Conservation (phyloP, 225 moss, liverwort and hornwort species). For the Climacium dendroides region DNA sequence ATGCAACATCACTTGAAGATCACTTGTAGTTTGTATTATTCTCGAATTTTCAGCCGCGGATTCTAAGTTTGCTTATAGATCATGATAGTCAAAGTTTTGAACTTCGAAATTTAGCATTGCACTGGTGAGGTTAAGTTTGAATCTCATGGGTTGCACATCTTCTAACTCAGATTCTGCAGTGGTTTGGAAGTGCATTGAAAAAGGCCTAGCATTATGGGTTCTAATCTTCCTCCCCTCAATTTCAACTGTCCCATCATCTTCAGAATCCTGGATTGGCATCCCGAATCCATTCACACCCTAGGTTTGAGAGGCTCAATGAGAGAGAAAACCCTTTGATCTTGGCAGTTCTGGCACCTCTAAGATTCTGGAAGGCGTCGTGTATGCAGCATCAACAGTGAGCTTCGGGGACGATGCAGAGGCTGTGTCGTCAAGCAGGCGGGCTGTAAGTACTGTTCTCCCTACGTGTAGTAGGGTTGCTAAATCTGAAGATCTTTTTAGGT, state of each 20-base stretch:
- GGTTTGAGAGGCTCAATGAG: slow-evolving; percentile 8
- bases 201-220: neutral
- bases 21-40: neutral
- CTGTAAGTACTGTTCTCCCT: slow-evolving; percentile 21
- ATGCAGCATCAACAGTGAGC: slow-evolving; percentile 32
- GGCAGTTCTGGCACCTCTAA: slow-evolving; percentile 25
- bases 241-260: neutral
- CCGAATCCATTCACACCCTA: neutral
- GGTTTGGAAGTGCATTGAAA: neutral
- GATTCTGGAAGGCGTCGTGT: slow-evolving; percentile 24
- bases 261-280: neutral
- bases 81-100: neutral
- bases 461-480: neutral
- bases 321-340: neutral
- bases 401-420: slow-evolving; percentile 23
- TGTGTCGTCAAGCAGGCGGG: slow-evolving; percentile 45
- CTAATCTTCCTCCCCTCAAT: neutral
- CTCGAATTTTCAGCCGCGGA: neutral
- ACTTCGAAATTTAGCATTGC: neutral
- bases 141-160: neutral
- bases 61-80: neutral
- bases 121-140: neutral
- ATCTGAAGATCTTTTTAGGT: neutral
- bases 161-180: neutral
- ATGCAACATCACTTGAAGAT: neutral